These are phyloP conservation scores for Avena eriantha DNA, from an alignment of 176 grass and related monocot species.

Conservation along the genomic window DNA sequence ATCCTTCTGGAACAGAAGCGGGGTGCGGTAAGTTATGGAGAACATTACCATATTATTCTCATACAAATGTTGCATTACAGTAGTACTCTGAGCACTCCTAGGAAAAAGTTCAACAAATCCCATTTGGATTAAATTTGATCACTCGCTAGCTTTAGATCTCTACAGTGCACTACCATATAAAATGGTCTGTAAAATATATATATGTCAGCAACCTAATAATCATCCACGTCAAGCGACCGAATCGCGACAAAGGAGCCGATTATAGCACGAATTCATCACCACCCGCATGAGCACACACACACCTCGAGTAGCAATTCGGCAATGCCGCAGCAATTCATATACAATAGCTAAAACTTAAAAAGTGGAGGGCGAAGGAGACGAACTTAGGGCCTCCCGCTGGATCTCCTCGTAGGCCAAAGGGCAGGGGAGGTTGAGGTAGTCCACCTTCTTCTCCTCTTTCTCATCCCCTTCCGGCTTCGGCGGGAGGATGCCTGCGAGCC, in stretches of 20 bases:
- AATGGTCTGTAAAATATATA: too few relatives aligned
- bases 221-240: conserved; percentile 2
- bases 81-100: conserved; percentile 2
- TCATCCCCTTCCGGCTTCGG: conserved; percentile 57
- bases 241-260: conserved; percentile 25
- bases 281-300: neutral
- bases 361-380: neutral
- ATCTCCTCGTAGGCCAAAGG: conserved; percentile 96
- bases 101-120: neutral
- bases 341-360: conserved; percentile 19
- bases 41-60: neutral
- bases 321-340: conserved; percentile 45
- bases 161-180: neutral
- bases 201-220: neutral
- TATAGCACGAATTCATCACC: neutral
- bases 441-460: conserved; percentile 65
- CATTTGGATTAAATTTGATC: neutral
- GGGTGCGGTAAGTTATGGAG: neutral
- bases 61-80: neutral
- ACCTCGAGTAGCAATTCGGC: neutral
- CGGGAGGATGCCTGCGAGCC: conserved; percentile 79
- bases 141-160: conserved; percentile 23
- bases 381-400: conserved; percentile 98
- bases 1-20: neutral
- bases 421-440: conserved; percentile 95